Percentiles rank a stretch among this genome's conserved stretches.
phyloP scores from a whole-genome alignment of 2,329 filamentous ascomycete species.

The Clonostachys chloroleuca region DNA sequence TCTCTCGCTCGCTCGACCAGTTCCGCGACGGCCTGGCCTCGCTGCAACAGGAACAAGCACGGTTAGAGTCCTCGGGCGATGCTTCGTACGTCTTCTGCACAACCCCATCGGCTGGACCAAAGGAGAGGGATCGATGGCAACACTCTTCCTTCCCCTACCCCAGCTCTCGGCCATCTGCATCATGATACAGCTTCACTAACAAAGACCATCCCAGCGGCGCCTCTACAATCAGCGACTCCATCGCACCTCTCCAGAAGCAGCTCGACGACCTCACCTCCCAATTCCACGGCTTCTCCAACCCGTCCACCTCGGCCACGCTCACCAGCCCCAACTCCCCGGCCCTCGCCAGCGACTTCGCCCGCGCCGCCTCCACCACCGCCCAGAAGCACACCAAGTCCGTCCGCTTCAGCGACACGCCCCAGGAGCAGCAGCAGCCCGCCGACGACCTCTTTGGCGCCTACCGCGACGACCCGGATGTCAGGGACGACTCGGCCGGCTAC shows the following conservation, averaged over 20 bases:
- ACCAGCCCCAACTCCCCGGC: slow-evolving; percentile 60
- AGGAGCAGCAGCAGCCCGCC: slow-evolving; percentile 14
- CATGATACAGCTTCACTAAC: not conserved
- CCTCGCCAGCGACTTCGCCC: slow-evolving; percentile 59
- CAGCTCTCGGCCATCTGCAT: not conserved
- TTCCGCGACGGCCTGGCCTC: slow-evolving; percentile 74
- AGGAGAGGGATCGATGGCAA: not conserved
- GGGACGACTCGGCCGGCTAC: slow-evolving; percentile 47
- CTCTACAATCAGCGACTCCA: slow-evolving; percentile 54
- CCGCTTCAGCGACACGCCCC: slow-evolving; percentile 70
- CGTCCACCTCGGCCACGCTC: slow-evolving; percentile 43
- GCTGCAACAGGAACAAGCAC: slow-evolving; percentile 59
- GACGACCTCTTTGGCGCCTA: slow-evolving; percentile 47
- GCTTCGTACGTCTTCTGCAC: slow-evolving; percentile 43
- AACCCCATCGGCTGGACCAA: not conserved
- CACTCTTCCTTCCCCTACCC: no score
- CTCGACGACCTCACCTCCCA: slow-evolving; percentile 73
- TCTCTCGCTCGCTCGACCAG: slow-evolving; percentile 83
- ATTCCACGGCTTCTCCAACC: slow-evolving; percentile 64
- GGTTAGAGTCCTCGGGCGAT: slow-evolving; percentile 60
- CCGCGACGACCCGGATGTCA: slow-evolving; percentile 57
- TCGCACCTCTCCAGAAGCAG: slow-evolving; percentile 67
- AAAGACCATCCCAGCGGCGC: slow-evolving; percentile 30
- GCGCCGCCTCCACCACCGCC: slow-evolving; percentile 55
- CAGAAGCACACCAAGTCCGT: slow-evolving; percentile 63